Evolutionary conservation across 495 filamentous ascomycete genomes (phyloP).

Genomic region (Penicillium bialowiezense): DNA sequence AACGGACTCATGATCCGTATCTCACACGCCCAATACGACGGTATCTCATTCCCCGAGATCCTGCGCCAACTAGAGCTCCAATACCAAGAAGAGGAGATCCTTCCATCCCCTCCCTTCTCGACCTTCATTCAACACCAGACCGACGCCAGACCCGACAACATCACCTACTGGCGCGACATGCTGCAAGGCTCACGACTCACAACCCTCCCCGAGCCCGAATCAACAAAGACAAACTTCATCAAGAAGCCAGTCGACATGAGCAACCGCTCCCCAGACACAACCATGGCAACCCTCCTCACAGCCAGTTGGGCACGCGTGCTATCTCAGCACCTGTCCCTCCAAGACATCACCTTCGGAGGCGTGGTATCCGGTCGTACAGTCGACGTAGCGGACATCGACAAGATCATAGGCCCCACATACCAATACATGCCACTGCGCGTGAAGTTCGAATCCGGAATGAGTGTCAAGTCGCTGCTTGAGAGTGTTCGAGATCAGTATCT

Average conservation of each 20-base stretch:
- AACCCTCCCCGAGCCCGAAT: slow-evolving; percentile 29
- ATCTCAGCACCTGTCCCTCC: slow-evolving; percentile 37
- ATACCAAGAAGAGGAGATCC: slow-evolving; percentile 15
- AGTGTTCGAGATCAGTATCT: slow-evolving; percentile 17
- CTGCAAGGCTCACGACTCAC: slow-evolving; percentile 48
- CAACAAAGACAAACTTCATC: slow-evolving; percentile 29
- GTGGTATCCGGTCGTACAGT: slow-evolving; percentile 47
- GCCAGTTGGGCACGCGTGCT: slow-evolving; percentile 59
- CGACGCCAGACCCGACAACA: slow-evolving; percentile 6
- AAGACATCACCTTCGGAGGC: slow-evolving; percentile 57
- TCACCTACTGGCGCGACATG: slow-evolving; percentile 47
- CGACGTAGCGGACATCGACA: slow-evolving; percentile 37
- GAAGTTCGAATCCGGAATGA: slow-evolving; percentile 21
- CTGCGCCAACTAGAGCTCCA: slow-evolving; percentile 45
- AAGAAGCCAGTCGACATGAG: slow-evolving; percentile 27
- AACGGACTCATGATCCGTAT: slow-evolving; percentile 50
- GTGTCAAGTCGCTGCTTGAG: slow-evolving; percentile 22
- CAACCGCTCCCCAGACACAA: slow-evolving; percentile 35
- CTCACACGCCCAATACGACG: slow-evolving; percentile 67
- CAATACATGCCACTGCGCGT: slow-evolving; percentile 29
- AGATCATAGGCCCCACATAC: slow-evolving; percentile 37
- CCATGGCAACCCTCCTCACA: slow-evolving; percentile 52
- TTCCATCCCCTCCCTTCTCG: slow-evolving; percentile 28
- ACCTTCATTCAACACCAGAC: slow-evolving; percentile 33
- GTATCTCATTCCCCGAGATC: slow-evolving; percentile 55